Evolutionary conservation across 73 alveolate species (phyloP).

Genomic region (Paramecium primaurelia): DNA sequence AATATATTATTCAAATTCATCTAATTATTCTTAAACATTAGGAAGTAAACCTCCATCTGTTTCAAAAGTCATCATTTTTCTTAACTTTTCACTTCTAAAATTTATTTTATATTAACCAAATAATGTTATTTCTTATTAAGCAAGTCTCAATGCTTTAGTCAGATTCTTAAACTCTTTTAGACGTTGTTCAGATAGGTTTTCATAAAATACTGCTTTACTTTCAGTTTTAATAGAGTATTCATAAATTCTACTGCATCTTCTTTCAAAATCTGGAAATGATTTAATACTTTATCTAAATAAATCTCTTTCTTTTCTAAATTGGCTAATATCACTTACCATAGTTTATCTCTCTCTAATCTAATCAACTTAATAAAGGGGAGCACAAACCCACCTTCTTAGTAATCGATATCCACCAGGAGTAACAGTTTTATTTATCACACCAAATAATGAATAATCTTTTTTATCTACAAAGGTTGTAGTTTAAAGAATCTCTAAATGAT

Average conservation of each 20-base stretch:
- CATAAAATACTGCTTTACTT: conserved; percentile 66
- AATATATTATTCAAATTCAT: conserved; percentile 64
- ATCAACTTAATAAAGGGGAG: conserved; percentile 70
- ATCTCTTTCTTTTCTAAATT: conserved; percentile 51
- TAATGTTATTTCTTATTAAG: conserved; percentile 48
- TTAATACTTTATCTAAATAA: conserved; percentile 56
- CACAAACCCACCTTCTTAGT: conserved; percentile 73
- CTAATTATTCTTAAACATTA: conserved; percentile 23
- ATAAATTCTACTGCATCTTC: conserved; percentile 63
- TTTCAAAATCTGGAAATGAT: conserved; percentile 69
- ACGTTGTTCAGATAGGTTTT: conserved; percentile 60
- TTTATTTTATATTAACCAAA: conserved; percentile 52
- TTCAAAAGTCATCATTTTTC: conserved; percentile 19
- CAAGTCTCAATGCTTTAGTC: conserved; percentile 42
- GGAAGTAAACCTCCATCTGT: conserved; percentile 67
- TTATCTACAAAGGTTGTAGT: not conserved
- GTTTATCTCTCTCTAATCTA: conserved; percentile 71
- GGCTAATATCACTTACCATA: conserved; percentile 67
- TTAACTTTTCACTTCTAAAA: conserved; percentile 60
- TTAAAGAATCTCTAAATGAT: conserved; percentile 46
- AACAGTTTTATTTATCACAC: conserved; percentile 61
- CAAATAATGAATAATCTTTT: conserved; percentile 71
- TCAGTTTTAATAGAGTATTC: conserved; percentile 66
- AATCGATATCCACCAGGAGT: conserved; percentile 78
- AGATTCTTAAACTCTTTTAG: conserved; percentile 70